A percentile compares a stretch with the other conserved stretches of the same genome.
Conservation (phyloP, 768 basidiomycete species). For the Hericium erinaceus region DNA sequence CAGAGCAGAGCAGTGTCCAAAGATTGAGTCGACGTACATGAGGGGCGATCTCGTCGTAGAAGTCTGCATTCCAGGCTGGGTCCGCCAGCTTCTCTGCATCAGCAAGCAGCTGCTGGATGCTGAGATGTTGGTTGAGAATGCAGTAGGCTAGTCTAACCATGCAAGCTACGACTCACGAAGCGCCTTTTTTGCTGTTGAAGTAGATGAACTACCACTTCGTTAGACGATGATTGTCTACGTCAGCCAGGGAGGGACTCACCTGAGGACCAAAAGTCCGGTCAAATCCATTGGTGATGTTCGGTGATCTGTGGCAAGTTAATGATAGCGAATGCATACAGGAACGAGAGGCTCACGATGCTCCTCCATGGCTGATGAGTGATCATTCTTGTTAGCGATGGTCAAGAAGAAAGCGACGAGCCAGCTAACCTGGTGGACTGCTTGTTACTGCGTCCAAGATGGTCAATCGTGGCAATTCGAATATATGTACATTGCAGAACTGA, state of each 20-base stretch:
- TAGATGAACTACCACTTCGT: neutral
- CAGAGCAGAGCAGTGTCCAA: neutral
- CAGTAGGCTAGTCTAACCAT: neutral
- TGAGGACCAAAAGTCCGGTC: slow-evolving; percentile 23
- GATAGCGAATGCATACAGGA: neutral
- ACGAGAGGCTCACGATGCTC: neutral
- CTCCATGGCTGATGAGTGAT: neutral
- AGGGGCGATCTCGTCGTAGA: slow-evolving; percentile 21
- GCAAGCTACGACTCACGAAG: neutral
- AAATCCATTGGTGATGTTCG: slow-evolving; percentile 21
- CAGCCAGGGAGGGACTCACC: neutral
- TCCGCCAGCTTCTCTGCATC: slow-evolving; percentile 20
- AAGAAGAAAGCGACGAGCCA: neutral
- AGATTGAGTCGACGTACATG: slow-evolving; percentile 6
- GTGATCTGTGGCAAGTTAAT: slow-evolving; percentile 2
- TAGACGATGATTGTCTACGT: no score
- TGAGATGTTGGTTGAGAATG: neutral
- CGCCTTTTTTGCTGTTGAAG: neutral
- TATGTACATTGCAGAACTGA: neutral
- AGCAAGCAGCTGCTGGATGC: slow-evolving; percentile 11
- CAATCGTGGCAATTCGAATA: no score
- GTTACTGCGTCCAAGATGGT: neutral
- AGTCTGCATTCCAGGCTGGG: slow-evolving; percentile 18
- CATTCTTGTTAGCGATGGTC: neutral
- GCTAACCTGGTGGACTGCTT: neutral